Evolutionary conservation across 495 filamentous ascomycete species (phyloP).

Genomic region (Trichoderma parareesei): DNA sequence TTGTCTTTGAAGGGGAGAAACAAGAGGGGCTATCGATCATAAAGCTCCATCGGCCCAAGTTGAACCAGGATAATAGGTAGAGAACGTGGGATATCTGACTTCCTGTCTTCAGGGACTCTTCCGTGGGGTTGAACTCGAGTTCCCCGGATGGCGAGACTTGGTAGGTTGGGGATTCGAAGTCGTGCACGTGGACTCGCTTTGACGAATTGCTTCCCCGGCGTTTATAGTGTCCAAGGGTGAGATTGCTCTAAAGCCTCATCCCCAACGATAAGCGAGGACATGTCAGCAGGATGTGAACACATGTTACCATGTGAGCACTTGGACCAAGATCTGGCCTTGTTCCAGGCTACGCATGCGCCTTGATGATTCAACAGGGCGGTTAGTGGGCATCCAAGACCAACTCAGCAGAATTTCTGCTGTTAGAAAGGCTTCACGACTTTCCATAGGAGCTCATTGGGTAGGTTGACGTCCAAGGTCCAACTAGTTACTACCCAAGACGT

Average conservation of each 20-base stretch:
- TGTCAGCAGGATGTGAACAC: background rate
- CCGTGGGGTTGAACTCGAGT: background rate
- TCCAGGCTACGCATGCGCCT: background rate
- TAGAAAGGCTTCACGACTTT: background rate
- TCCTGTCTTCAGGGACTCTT: background rate
- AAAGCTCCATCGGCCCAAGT: background rate
- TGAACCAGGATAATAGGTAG: background rate
- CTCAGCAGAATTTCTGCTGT: background rate
- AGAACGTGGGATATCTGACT: background rate
- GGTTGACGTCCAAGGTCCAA: background rate
- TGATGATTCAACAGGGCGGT: background rate
- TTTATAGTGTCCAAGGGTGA: background rate
- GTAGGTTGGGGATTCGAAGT: background rate
- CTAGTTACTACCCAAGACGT: background rate
- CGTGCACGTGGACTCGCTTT: background rate
- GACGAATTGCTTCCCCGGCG: background rate
- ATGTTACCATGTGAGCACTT: background rate
- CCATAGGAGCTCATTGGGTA: background rate
- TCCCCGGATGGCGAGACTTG: background rate
- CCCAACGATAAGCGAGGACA: background rate
- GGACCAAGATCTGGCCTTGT: background rate
- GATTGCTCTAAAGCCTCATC: background rate
- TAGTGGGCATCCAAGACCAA: background rate
- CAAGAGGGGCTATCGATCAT: background rate
- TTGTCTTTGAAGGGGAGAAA: background rate